Percentiles rank a stretch among this genome's conserved stretches.
Evolutionary conservation across 2,329 filamentous ascomycete genomes (phyloP).

Genomic region (Colletotrichum tropicale): DNA sequence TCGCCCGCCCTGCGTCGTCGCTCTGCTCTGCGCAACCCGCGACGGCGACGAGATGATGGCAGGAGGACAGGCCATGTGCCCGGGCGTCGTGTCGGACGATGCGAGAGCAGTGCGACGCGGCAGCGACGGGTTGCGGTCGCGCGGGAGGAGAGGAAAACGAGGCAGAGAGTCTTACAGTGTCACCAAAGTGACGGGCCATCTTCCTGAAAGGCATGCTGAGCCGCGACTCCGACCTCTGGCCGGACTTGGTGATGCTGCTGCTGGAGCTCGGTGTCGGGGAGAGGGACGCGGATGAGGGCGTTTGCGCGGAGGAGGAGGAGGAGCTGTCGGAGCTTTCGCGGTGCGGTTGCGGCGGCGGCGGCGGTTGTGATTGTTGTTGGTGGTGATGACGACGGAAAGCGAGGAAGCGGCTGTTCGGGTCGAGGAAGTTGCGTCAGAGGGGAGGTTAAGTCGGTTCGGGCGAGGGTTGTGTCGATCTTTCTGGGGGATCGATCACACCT

Average conservation of each 20-base stretch:
- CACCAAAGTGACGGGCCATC: conserved; percentile 52
- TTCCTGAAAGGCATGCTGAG: conserved; percentile 33
- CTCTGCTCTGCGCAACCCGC: background rate
- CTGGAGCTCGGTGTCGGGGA: background rate
- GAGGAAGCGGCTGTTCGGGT: conserved; percentile 12
- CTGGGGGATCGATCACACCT: background rate
- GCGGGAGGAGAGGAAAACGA: conserved; percentile 2
- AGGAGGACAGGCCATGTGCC: background rate
- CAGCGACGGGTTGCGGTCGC: background rate
- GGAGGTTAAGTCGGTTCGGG: background rate
- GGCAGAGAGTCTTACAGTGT: conserved; percentile 40
- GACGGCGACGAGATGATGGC: background rate
- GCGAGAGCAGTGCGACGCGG: background rate
- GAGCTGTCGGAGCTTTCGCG: background rate
- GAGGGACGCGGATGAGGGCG: background rate
- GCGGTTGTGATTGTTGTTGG: background rate
- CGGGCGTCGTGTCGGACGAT: background rate
- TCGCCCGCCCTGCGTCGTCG: background rate
- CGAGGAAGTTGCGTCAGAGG: conserved; percentile 12
- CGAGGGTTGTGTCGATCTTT: background rate
- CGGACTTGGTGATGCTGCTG: conserved; percentile 8
- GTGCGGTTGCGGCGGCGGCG: background rate
- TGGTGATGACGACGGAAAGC: conserved; percentile 7
- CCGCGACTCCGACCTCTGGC: conserved; percentile 19
- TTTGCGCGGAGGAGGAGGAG: background rate